Conservation (phyloP, 2,329 filamentous ascomycete species). For the Incumbomyces delicatus region DNA sequence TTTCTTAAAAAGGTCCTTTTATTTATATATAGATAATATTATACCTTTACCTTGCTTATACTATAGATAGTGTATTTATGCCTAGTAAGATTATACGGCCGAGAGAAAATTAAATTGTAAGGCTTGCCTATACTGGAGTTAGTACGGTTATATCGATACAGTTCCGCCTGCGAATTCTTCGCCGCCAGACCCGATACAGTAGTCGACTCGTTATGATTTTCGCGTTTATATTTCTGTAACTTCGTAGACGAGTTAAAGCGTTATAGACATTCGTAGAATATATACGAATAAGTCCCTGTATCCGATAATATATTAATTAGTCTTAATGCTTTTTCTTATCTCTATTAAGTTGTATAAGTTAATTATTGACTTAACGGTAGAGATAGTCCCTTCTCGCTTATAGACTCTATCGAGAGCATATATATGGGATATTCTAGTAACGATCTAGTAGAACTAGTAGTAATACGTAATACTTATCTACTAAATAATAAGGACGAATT, state of each 20-base stretch:
- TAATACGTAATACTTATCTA: slow-evolving; percentile 24
- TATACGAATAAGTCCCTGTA: slow-evolving; percentile 88
- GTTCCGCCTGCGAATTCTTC: slow-evolving; percentile 80
- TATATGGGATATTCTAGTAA: slow-evolving; percentile 50
- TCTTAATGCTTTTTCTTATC: slow-evolving; percentile 31
- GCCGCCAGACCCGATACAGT: slow-evolving; percentile 38
- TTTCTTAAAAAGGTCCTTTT: slow-evolving; percentile 96
- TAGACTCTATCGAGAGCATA: slow-evolving; percentile 53
- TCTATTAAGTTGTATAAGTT: slow-evolving; percentile 13
- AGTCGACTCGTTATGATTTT: slow-evolving; percentile 64
- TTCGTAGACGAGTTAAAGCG: slow-evolving; percentile 81
- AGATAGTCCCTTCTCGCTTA: slow-evolving; percentile 39
- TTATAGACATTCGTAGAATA: slow-evolving; percentile 78
- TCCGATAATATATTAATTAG: slow-evolving; percentile 61
- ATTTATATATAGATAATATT: slow-evolving; percentile 84
- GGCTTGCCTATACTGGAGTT: slow-evolving; percentile 93
- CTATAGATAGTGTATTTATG: slow-evolving; percentile 99
- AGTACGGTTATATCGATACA: slow-evolving; percentile 83
- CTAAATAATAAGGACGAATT: slow-evolving; percentile 62
- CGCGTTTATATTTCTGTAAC: slow-evolving; percentile 90
- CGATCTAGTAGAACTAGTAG: slow-evolving; percentile 23
- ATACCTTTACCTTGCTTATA: slow-evolving; percentile 83
- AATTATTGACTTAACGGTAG: slow-evolving; percentile 21
- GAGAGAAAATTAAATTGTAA: slow-evolving; percentile 86
- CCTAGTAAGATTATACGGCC: slow-evolving; percentile 90